A percentile compares a stretch with the other conserved stretches of the same genome.
phyloP scores from a whole-genome alignment of 768 basidiomycete species.

The Auricularia sp. region DNA sequence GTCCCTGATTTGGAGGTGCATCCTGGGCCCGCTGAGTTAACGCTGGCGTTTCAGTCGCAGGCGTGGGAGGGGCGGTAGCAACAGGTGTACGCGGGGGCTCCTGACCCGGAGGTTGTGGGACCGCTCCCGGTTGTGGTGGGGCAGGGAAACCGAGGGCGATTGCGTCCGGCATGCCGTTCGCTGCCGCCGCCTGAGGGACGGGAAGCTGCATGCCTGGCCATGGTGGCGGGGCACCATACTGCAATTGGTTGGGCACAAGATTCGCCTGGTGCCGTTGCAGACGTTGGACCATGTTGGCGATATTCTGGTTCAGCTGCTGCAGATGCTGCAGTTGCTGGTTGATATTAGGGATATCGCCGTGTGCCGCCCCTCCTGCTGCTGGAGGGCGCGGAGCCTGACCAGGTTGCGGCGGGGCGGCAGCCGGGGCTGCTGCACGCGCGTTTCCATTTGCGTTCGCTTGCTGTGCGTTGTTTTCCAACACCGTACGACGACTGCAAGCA shows the following conservation, averaged over 20 bases:
- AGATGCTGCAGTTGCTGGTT: constrained; percentile 13
- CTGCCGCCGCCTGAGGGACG: neutral
- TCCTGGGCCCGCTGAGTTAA: too few species aligned
- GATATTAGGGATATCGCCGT: constrained; percentile 19
- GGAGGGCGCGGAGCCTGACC: constrained; percentile 18
- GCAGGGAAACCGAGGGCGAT: neutral
- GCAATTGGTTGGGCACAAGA: neutral
- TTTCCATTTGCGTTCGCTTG: constrained; percentile 10
- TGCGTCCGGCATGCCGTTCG: neutral
- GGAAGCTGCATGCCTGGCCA: neutral
- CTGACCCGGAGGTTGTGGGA: constrained; percentile 4
- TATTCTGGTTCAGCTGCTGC: constrained; percentile 16
- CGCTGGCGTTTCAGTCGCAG: neutral
- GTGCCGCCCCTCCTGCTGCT: constrained; percentile 18
- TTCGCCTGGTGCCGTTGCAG: constrained; percentile 1
- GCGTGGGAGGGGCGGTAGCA: constrained; percentile 7
- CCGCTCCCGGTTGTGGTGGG: neutral
- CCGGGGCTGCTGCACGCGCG: constrained; percentile 6
- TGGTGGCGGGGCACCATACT: constrained; percentile 2
- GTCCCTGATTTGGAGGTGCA: too few species aligned
- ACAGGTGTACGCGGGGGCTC: constrained; percentile 4
- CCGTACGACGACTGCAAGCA: constrained; percentile 55
- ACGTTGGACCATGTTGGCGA: neutral
- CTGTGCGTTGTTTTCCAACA: constrained; percentile 41
- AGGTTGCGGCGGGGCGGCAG: constrained; percentile 14